These are phyloP conservation scores for Austroboletus niveus DNA, from an alignment of 1,284 basidiomycete genomes.

Conservation along the genomic window DNA sequence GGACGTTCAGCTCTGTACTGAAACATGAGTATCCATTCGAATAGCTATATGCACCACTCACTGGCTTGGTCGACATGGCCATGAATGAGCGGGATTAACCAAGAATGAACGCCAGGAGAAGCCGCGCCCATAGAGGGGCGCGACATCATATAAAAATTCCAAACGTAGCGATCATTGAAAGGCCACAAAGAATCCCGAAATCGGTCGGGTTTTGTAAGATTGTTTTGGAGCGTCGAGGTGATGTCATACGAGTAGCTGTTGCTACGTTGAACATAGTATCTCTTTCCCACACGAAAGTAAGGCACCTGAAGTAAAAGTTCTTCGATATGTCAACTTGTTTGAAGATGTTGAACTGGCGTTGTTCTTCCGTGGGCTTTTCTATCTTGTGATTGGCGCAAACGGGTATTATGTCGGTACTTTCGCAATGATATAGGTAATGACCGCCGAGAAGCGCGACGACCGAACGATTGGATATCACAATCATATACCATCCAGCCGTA, in stretches of 20 bases:
- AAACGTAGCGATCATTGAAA: constrained; percentile 91
- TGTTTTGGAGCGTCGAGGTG: constrained; percentile 92
- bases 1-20: constrained; percentile 81
- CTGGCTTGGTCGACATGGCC: constrained; percentile 99
- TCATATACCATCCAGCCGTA: constrained; percentile 90
- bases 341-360: constrained; percentile 87
- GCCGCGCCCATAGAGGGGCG: constrained; percentile 50
- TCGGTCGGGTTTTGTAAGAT: constrained; percentile 69
- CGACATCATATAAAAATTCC: constrained; percentile 93
- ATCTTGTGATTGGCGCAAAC: constrained; percentile 71
- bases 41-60: constrained; percentile 40
- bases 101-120: constrained; percentile 44
- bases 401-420: constrained; percentile 84
- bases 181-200: constrained; percentile 48
- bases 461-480: constrained; percentile 86
- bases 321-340: constrained; percentile 97
- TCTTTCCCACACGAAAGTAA: background rate
- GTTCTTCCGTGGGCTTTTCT: constrained; percentile 84
- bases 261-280: constrained; percentile 3
- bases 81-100: constrained; percentile 92
- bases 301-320: constrained; percentile 98
- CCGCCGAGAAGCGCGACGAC: constrained; percentile 94
- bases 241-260: constrained; percentile 93
- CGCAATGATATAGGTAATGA: constrained; percentile 97
- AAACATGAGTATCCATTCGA: background rate